Base-by-base conservation (phyloP, 2,329 filamentous ascomycete genomes). In the Zymoseptoria pseudotritici region DNA sequence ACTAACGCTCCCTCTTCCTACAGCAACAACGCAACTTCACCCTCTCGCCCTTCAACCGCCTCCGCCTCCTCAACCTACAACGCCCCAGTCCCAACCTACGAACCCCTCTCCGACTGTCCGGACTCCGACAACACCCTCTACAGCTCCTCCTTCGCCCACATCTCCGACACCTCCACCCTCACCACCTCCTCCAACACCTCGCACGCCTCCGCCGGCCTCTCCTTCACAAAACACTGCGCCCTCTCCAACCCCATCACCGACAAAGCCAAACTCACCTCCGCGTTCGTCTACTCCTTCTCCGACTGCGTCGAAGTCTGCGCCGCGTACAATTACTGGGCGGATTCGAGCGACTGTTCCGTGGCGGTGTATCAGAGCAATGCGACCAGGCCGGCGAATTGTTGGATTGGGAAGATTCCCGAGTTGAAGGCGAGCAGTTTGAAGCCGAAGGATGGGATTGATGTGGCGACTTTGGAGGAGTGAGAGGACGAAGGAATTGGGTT, bases 261-360 rank as follows among this genome's bases (percentile, higher is more conserved):
- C 9, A 56, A 64, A n/a, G 58, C 62, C 21, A 62, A 59, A 11
- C 64, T 72, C 49, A 60, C 67, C 4, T 62, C 69, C 57, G 71
- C 69, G 7, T 74, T 68, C 61, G 72, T 73, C 19, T 74, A 74
- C 64, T 69, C 64, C 57, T 71, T 74, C 62, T 62, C 63, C 61
- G 72, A 74, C 58, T 74, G 72, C 65, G 66, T 74, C 26, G 71
- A 73, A 57, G 22, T 72, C 46, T 74, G 72, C 62, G 70, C 72
- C 11, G 65, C 66, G 24, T 65, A 68, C 61, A 73, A 74, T 52
- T 66, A 59, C 59, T 65, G 61, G 54, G 58, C 63, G 51, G 57
- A 54, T 13, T 59, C 52, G 20, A 53, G 50, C 53, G 69, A 70
- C 36, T 74, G 72, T 65, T 70, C 65, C 0, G 67, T 69, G 13